These are phyloP conservation scores for Fraxinus baroniana DNA, from an alignment of 305 asterid genomes.

Conservation along the genomic window DNA sequence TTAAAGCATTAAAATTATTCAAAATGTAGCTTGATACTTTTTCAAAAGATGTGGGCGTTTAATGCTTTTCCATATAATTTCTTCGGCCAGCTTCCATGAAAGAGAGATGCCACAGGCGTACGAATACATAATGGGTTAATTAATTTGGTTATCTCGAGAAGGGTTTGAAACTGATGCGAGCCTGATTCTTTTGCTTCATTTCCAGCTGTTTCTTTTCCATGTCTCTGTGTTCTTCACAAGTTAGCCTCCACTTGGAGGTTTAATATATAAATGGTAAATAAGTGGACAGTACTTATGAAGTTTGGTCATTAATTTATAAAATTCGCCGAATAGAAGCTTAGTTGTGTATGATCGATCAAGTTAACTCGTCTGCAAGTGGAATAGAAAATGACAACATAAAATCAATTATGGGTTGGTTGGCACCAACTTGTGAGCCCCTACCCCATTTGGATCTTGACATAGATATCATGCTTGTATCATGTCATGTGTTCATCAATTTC, in stretches of 20 bases:
- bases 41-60: slow-evolving; percentile 9
- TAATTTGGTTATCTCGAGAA: slow-evolving; percentile 4
- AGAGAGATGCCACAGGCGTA: neutral
- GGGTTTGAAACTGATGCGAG: slow-evolving; percentile 1
- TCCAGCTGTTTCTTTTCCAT: neutral
- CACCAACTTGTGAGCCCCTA: slow-evolving; percentile 1
- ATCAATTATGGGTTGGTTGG: neutral
- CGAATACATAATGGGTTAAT: neutral
- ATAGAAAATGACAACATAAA: neutral
- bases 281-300: neutral
- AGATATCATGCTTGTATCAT: neutral
- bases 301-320: neutral
- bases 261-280: too few species aligned
- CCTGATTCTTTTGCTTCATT: neutral
- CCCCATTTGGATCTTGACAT: neutral
- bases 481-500: neutral
- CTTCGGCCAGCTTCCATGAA: neutral
- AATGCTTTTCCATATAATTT: neutral
- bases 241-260: too few species aligned
- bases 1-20: neutral
- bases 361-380: neutral
- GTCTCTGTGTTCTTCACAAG: neutral
- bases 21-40: neutral
- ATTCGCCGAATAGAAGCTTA: neutral
- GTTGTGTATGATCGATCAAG: neutral